Conservation (phyloP, 495 filamentous ascomycete genomes). For the Penicillium pulvis region DNA sequence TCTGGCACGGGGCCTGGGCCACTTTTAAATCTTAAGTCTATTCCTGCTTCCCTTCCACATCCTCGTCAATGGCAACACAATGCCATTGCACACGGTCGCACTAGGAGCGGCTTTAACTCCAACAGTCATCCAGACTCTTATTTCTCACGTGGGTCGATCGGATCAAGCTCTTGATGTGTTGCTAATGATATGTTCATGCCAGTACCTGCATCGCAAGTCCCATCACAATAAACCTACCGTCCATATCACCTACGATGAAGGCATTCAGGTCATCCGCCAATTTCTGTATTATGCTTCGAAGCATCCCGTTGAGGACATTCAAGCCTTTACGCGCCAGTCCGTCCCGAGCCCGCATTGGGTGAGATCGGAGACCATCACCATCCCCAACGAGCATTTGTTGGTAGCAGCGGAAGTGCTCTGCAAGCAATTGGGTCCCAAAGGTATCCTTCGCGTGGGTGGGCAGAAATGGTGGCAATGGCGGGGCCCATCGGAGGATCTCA, state of each 20-base stretch:
- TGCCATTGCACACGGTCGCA: conserved; percentile 73
- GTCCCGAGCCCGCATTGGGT: conserved; percentile 91
- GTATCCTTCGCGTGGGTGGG: conserved; percentile 74
- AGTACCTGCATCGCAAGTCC: conserved; percentile 82
- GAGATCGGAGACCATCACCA: conserved; percentile 69
- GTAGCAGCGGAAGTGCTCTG: conserved; percentile 63
- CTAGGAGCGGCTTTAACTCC: conserved; percentile 76
- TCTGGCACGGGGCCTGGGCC: background rate
- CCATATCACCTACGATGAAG: conserved; percentile 90
- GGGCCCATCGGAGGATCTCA: conserved; percentile 57
- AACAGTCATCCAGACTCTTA: conserved; percentile 72
- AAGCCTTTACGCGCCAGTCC: conserved; percentile 86
- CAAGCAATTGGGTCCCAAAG: conserved; percentile 73
- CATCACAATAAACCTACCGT: conserved; percentile 76
- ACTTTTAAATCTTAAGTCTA: background rate
- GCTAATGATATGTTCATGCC: conserved; percentile 17
- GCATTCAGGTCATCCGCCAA: conserved; percentile 81
- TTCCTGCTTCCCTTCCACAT: background rate
- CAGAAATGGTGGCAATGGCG: conserved; percentile 96
- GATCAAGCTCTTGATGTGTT: background rate
- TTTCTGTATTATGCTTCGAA: conserved; percentile 82
- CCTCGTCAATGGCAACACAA: conserved; percentile 28
- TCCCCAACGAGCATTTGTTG: conserved; percentile 61
- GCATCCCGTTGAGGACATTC: conserved; percentile 89
- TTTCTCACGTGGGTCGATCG: conserved; percentile 65